Evolutionary conservation across 2,329 filamentous ascomycete genomes (phyloP), one percentile per base, ranked within the genome.

Genomic region (Neophaeococcomyces aloes): DNA sequence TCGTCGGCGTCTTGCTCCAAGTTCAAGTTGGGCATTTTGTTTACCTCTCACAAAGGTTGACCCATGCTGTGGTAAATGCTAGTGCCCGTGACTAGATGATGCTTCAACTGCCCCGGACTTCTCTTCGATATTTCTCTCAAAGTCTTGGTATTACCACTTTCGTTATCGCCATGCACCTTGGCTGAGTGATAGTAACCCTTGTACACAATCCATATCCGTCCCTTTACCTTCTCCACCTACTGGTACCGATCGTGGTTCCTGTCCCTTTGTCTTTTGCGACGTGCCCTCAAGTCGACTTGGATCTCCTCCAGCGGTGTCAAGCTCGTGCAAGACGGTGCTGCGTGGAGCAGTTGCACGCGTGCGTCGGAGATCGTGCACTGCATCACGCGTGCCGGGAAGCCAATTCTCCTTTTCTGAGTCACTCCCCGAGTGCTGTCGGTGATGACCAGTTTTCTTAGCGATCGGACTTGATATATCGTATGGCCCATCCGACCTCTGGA

Each of bases 371-470:
- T 80, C 57, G 69, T 76, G 75, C 29, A 59, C 57, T 8, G 63
- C 59, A 14, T 55, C 51, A 29, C 62, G 61, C 17, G 67, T 70
- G 3, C 69, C 69, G 2, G 74, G 74, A 31, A 73, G 64, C 76
- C 86, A 93, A 59, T 96, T 96, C 66, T 96, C 89, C 65, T 96
- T 96, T 61, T 96, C 89, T 1, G 86, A 94, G 56, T 94, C 88
- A 35, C 30, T 42, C 38, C 78, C 70, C 61, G 65, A 76, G 76
- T 59, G 55, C 68, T 54, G 62, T 68, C 62, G 29, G 55, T 70
- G 57, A 55, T 61, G 51, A 47, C 54, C 56, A 57, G 58, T 47
- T 49, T 58, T 51, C 55, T 61, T 60, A 47, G 49, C 38, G 38
- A 51, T 46, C 23, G 34, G 21, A 29, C 47, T 47, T 23, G 51